Evolutionary conservation across 2,329 filamentous ascomycete genomes (phyloP).

Genomic region (Neonectria faginata): DNA sequence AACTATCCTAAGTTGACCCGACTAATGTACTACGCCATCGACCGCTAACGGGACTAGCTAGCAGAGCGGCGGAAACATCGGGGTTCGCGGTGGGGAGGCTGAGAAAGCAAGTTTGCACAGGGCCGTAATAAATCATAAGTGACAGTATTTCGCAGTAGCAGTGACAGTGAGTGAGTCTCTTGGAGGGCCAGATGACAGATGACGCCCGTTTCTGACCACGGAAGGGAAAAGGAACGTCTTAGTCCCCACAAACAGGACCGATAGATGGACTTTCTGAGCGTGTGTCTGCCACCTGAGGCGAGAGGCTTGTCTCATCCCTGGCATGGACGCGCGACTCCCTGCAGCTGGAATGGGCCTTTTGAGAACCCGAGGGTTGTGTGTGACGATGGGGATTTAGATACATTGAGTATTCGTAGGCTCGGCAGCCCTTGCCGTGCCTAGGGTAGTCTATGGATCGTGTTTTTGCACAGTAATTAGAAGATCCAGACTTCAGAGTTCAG

Average conservation of each 20-base stretch:
- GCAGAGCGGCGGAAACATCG: too few species aligned
- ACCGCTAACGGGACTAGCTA: neutral
- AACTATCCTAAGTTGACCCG: too few species aligned
- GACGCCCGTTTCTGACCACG: neutral
- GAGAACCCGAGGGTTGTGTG: neutral
- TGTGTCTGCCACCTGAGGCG: neutral
- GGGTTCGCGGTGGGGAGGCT: too few species aligned
- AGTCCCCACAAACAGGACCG: neutral
- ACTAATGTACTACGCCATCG: neutral
- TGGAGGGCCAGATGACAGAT: neutral
- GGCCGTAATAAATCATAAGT: neutral
- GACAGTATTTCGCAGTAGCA: neutral
- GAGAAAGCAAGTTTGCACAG: too few species aligned
- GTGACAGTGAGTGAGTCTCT: neutral
- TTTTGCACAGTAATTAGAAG: too few species aligned
- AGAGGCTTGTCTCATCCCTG: neutral
- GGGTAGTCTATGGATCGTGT: too few species aligned
- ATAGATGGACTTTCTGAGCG: neutral
- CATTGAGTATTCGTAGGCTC: neutral
- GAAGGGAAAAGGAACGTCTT: constrained; percentile 1
- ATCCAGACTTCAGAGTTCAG: too few species aligned
- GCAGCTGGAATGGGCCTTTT: neutral
- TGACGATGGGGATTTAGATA: neutral
- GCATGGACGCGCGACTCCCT: neutral
- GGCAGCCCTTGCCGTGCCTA: neutral